Conservation (phyloP, 2,329 filamentous ascomycete genomes). For the Xylaria sp. region DNA sequence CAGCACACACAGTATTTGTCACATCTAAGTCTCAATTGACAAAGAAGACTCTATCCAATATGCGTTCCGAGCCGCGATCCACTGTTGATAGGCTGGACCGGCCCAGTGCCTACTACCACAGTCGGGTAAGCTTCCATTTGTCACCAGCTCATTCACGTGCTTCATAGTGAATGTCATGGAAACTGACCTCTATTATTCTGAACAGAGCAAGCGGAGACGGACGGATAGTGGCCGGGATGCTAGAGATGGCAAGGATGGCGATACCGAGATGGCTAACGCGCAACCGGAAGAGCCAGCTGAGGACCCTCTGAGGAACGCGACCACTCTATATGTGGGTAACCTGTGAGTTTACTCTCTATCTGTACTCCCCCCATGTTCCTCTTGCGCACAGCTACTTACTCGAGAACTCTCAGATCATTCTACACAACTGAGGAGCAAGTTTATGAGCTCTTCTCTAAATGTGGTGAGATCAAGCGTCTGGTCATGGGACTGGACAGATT, state of each 20-base stretch:
- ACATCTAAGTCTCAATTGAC: background rate
- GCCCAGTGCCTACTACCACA: constrained; percentile 90
- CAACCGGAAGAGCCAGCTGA: constrained; percentile 60
- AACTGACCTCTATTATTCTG: constrained; percentile 15
- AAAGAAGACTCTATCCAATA: constrained; percentile 31
- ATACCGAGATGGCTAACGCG: constrained; percentile 47
- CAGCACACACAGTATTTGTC: constrained; percentile 1
- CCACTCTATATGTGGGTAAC: constrained; percentile 97
- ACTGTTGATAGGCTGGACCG: constrained; percentile 92
- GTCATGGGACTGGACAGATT: constrained; percentile 98
- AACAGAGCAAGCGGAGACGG: constrained; percentile 71
- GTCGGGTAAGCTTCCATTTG: constrained; percentile 62
- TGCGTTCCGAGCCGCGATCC: constrained; percentile 55
- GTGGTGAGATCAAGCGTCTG: constrained; percentile 96
- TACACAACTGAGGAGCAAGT: constrained; percentile 99
- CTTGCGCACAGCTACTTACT: constrained; percentile 6
- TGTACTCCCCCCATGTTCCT: background rate
- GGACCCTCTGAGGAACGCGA: constrained; percentile 82
- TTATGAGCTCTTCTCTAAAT: constrained; percentile 93
- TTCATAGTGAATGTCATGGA: constrained; percentile 2
- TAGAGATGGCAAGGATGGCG: constrained; percentile 59
- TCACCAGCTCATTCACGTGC: constrained; percentile 4
- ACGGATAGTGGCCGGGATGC: constrained; percentile 54
- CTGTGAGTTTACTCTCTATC: constrained; percentile 58
- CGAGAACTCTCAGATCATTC: constrained; percentile 64